Base-by-base conservation (phyloP, 163 green algal genomes). In the Chlorella variabilis region DNA sequence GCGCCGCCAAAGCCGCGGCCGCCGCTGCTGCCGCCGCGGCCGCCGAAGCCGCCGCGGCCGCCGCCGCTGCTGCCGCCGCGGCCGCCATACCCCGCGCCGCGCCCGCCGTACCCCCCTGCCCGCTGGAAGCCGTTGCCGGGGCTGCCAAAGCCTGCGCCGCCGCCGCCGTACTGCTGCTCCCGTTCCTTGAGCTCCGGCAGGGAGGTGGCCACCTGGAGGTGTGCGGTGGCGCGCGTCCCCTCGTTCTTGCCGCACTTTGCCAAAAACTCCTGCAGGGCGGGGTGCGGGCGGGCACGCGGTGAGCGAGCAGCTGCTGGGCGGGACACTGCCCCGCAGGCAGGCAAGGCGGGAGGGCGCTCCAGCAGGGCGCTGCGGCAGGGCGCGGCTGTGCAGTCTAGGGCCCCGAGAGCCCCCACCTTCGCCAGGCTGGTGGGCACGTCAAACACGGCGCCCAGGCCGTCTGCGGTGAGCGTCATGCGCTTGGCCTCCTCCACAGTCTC, bases 401-500 rank as follows among this genome's bases (percentile, higher is more conserved):
- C 33, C 13, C 2, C 27, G 31, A 56, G 39, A 23, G 78, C 38
- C 65, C 89, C 82, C n/a, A 91, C 80, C 56, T 96, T 62, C 2
- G 87, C 91, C 36, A 94, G 81, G 41, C 90, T 84, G 17, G 82
- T 76, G 41, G 95, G 93, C 21, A 98, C 95, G 83, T 99, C 96
- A 82, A 99, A 98, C 3, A 98, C 93, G 2, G 96, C 96, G 11
- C 94, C 92, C 58, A 85, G 90, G 71, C 89, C 88, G 85, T 98
- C 94, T 36, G 82, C 76, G 0, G 91, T 97, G 8, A 99, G 83
- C 41, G 87, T 96, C 89, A 99, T 94, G 78, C 94, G 89, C 84
- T 93, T 93, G 18, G 93, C 78, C 83, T 96, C 88, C 25, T 96
- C 88, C 34, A 97, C 83, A 2, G 83, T 81, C 3, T 84, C 83